A percentile compares a stretch with the other conserved stretches of the same genome.
phyloP scores from a whole-genome alignment of 208 protist species.

The Crithidia sp. region DNA sequence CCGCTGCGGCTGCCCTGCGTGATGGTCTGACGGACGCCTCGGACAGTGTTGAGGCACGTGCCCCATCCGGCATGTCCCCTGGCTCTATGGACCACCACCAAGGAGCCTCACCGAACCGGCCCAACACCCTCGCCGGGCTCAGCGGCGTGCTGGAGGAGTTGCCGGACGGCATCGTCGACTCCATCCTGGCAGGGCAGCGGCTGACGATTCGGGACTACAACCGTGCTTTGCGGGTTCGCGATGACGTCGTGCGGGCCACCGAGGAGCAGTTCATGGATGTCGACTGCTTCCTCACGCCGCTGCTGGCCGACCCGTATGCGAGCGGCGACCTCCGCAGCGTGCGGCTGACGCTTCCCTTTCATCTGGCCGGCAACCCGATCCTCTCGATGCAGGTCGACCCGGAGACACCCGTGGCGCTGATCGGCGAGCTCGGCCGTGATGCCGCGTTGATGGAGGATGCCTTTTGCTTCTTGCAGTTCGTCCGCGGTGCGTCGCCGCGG shows the following conservation, averaged over 20 bases:
- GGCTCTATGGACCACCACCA: conserved; percentile 7
- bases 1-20: neutral
- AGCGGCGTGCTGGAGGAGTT: conserved; percentile 69
- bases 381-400: conserved; percentile 79
- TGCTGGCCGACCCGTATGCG: conserved; percentile 77
- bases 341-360: conserved; percentile 68
- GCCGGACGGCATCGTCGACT: conserved; percentile 53
- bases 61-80: conserved; percentile 5
- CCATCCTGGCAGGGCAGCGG: conserved; percentile 62
- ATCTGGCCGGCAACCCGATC: conserved; percentile 86
- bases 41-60: too few species aligned
- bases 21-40: too few species aligned
- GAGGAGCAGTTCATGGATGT: conserved; percentile 89
- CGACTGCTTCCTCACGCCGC: conserved; percentile 79
- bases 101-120: conserved; percentile 27
- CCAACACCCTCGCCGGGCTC: conserved; percentile 32
- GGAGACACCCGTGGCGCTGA: conserved; percentile 63
- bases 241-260: conserved; percentile 77
- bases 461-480: conserved; percentile 82
- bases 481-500: conserved; percentile 66
- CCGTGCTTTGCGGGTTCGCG: conserved; percentile 71
- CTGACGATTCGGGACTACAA: conserved; percentile 71
- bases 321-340: conserved; percentile 72
- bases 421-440: conserved; percentile 84
- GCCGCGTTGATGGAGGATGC: conserved; percentile 85